These are phyloP conservation scores for Oidium heveae DNA, from an alignment of 2,329 filamentous ascomycete genomes.

Conservation along the genomic window DNA sequence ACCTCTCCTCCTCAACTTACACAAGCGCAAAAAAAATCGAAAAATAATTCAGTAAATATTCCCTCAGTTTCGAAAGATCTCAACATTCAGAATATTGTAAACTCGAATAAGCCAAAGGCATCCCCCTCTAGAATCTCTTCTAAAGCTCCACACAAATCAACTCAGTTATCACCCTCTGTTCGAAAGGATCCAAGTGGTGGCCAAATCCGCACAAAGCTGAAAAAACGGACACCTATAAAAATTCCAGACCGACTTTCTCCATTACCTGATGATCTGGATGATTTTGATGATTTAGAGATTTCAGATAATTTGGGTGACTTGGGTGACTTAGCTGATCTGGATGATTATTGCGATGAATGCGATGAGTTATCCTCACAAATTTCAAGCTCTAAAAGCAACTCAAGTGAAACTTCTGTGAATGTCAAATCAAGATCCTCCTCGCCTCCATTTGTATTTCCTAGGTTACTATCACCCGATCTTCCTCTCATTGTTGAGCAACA, in stretches of 20 bases:
- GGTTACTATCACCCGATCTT: slow-evolving; percentile 12
- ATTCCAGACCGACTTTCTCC: slow-evolving; percentile 9
- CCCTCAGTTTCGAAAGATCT: slow-evolving; percentile 4
- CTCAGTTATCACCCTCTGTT: slow-evolving; percentile 3
- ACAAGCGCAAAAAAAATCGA: background rate
- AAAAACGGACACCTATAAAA: slow-evolving; percentile 4
- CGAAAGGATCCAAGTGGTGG: slow-evolving; percentile 4
- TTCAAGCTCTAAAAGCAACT: background rate
- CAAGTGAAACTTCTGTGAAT: background rate
- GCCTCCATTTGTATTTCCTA: slow-evolving; percentile 9
- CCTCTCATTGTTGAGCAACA: slow-evolving; percentile 12
- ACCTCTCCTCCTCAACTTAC: slow-evolving; percentile 5
- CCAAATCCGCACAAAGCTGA: slow-evolving; percentile 2
- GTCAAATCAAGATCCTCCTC: slow-evolving; percentile 1
- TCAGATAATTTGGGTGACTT: slow-evolving; percentile 1
- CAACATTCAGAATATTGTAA: slow-evolving; percentile 5
- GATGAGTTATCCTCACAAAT: background rate
- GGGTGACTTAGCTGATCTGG: no score
- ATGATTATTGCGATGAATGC: no score
- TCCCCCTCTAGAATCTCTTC: slow-evolving; percentile 5
- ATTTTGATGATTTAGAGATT: slow-evolving; percentile 1
- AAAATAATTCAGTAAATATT: slow-evolving; percentile 5
- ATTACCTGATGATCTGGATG: slow-evolving; percentile 8
- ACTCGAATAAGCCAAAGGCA: slow-evolving; percentile 4
- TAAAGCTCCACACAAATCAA: slow-evolving; percentile 3